Conservation (phyloP, 1,139 yeast species). For the Petasospora rhodanensis region DNA sequence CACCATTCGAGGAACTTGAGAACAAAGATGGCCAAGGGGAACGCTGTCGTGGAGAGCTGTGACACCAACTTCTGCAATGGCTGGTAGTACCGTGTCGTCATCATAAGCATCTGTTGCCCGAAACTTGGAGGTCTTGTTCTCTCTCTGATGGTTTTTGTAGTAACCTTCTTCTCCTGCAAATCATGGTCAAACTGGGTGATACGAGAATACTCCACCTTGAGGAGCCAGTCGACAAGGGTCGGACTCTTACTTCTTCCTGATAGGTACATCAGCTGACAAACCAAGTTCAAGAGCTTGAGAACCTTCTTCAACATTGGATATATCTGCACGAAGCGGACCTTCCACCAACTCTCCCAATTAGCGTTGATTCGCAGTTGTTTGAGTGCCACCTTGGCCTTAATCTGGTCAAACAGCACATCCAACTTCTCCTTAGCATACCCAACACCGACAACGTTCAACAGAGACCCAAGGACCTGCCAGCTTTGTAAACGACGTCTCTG, state of each 20-base stretch:
- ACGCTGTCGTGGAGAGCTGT: slow-evolving; percentile 40
- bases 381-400: slow-evolving; percentile 47
- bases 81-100: slow-evolving; percentile 32
- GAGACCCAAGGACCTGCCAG: slow-evolving; percentile 52
- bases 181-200: slow-evolving; percentile 58
- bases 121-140: slow-evolving; percentile 49
- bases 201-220: slow-evolving; percentile 68
- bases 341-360: slow-evolving; percentile 12
- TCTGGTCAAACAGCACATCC: slow-evolving; percentile 58
- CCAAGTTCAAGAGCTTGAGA: slow-evolving; percentile 48
- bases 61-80: slow-evolving; percentile 41
- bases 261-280: slow-evolving; percentile 60
- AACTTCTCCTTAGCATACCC: slow-evolving; percentile 71
- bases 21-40: slow-evolving; percentile 82
- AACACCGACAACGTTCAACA: slow-evolving; percentile 59
- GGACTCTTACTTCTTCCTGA: slow-evolving; percentile 68
- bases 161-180: slow-evolving; percentile 30
- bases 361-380: slow-evolving; percentile 30
- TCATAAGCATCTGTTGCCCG: slow-evolving; percentile 38
- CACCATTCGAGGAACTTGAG: slow-evolving; percentile 94
- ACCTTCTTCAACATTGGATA: slow-evolving; percentile 59
- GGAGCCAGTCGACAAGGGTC: slow-evolving; percentile 54
- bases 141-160: slow-evolving; percentile 9
- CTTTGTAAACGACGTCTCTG: slow-evolving; percentile 49
- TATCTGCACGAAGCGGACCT: slow-evolving; percentile 44